These are phyloP conservation scores for Aphanomyces invadans DNA, from an alignment of 352 stramenopile species.

Conservation along the genomic window DNA sequence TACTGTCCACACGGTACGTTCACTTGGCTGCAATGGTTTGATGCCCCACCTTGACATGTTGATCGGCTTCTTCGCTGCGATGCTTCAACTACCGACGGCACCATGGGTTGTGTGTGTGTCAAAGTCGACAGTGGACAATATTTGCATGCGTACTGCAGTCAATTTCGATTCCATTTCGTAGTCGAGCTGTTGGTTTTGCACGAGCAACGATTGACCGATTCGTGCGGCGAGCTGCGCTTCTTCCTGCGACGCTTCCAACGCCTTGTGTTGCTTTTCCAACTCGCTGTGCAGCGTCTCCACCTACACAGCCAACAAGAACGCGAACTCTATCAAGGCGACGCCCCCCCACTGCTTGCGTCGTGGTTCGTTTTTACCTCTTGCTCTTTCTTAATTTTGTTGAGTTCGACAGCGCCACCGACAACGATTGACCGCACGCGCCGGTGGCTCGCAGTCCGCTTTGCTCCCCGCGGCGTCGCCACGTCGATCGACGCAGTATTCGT, in stretches of 20 bases:
- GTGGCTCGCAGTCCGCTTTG: background rate
- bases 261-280: slow-evolving; percentile 40
- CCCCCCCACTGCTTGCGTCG: no score
- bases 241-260: slow-evolving; percentile 38
- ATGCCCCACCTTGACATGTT: background rate
- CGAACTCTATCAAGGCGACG: no score
- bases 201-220: slow-evolving; percentile 39
- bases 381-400: slow-evolving; percentile 11
- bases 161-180: slow-evolving; percentile 33
- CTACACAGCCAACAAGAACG: no score
- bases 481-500: background rate
- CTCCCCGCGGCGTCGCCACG: background rate
- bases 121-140: background rate
- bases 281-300: slow-evolving; percentile 40
- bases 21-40: background rate
- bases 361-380: slow-evolving; percentile 7
- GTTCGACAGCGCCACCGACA: background rate
- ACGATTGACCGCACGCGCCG: slow-evolving; percentile 4
- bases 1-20: background rate
- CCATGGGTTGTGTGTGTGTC: no score
- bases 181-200: slow-evolving; percentile 40
- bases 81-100: background rate
- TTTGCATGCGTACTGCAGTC: background rate
- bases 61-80: background rate
- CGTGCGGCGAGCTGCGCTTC: slow-evolving; percentile 38